Conservation (phyloP, 306 rosid genomes). For the Pterocarpus macrocarpus region DNA sequence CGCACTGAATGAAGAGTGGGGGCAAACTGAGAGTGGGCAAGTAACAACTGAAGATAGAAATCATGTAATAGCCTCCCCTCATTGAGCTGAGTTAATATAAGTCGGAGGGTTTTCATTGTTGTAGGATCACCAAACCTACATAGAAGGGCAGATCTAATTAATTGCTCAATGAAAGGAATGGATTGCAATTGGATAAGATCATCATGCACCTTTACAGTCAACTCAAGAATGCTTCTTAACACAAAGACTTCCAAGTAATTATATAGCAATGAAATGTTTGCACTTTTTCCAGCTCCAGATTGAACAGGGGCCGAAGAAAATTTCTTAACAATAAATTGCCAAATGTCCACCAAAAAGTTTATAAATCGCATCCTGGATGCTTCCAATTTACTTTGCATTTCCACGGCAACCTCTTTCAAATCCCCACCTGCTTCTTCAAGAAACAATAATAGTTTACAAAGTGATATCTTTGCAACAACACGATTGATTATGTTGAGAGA, state of each 20-base stretch:
- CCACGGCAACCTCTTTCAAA: constrained; percentile 49
- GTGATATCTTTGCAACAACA: constrained; percentile 70
- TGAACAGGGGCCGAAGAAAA: constrained; percentile 59
- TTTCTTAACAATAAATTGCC: constrained; percentile 73
- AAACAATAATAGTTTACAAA: constrained; percentile 72
- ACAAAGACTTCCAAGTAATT: constrained; percentile 70
- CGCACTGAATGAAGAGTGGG: constrained; percentile 61
- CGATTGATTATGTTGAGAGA: constrained; percentile 67
- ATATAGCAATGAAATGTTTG: constrained; percentile 56
- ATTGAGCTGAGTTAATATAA: constrained; percentile 58
- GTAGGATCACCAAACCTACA: constrained; percentile 76
- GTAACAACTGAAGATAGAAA: constrained; percentile 74
- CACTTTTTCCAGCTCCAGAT: constrained; percentile 51
- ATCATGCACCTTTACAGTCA: constrained; percentile 61
- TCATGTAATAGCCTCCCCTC: constrained; percentile 67
- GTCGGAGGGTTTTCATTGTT: constrained; percentile 68
- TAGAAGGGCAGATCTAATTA: constrained; percentile 74
- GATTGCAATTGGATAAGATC: constrained; percentile 61
- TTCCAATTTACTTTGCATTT: constrained; percentile 49
- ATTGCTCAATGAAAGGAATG: constrained; percentile 74
- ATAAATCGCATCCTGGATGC: constrained; percentile 61
- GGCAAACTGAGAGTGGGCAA: constrained; percentile 91
- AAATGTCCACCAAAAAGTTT: constrained; percentile 67
- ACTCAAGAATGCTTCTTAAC: constrained; percentile 65
- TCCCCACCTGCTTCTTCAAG: constrained; percentile 55